Evolutionary conservation across 2,329 filamentous ascomycete genomes (phyloP), one percentile per base, ranked within the genome.

Genomic region (Pseudofabraea citricarpa): DNA sequence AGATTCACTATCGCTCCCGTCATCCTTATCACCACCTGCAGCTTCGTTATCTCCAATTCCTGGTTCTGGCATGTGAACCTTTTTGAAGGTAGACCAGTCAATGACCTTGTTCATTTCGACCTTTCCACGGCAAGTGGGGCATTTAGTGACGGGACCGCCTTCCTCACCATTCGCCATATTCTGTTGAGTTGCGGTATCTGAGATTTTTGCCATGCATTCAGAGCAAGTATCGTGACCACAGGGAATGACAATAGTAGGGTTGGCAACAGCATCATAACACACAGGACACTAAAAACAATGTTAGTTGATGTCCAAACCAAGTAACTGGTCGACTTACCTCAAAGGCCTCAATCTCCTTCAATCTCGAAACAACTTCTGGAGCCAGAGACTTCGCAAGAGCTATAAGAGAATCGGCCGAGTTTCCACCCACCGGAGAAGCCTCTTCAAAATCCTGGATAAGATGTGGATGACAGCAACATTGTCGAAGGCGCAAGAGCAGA

Each of bases 181-280:
- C 13, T 69, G 70, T 42, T 72, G 68, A 2, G 72, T 65, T 3
- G 81, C 64, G 33, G 67, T 79, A 49, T 88, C 86, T 0, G 74
- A 73, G 36, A 94, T 74, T 43, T 75, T 79, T 5, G 79, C 74
- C 48, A 93, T 81, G 59, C 90, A 95, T 49, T 90, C 84, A 1
- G 75, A 69, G 63, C 90, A 95, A 19, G 81, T 81, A 47, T 83
- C 79, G 57, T 95, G 90, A 2, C 90, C 90, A 57, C 90, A 95
- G 1, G 88, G 88, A 40, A 88, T 72, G 61, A 90, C 84, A 50
- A 95, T 87, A 3, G 77, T 77, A 0, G 87, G 86, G 49, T 90
- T 90, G 12, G 76, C 72, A 6, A 84, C 79, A 2, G 73, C 81
- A 56, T 95, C 90, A 46, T 86, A 83, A 61, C 90, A 95, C 16